phyloP scores from a whole-genome alignment of 164 flowering plant genomes.

The Kalanchoe fedtschenkoi region DNA sequence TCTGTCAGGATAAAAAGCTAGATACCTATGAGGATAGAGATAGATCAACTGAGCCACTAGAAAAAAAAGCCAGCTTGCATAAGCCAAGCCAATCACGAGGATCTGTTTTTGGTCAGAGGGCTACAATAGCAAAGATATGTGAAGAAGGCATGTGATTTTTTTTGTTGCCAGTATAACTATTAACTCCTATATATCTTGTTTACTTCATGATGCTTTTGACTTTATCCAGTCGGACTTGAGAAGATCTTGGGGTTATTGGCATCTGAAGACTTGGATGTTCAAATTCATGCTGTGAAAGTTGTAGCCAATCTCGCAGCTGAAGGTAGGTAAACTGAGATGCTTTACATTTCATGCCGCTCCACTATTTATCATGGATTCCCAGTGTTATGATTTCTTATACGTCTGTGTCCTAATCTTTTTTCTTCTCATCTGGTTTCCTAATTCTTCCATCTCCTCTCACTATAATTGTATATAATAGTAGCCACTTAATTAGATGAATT shows the following conservation, averaged over 20 bases:
- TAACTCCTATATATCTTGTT: background rate
- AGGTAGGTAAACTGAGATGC: constrained; percentile 30
- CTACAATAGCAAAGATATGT: constrained; percentile 63
- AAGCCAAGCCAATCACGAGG: constrained; percentile 36
- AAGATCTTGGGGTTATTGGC: constrained; percentile 52
- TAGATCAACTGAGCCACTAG: constrained; percentile 26
- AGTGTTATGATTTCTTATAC: background rate
- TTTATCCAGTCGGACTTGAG: constrained; percentile 61
- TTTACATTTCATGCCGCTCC: background rate
- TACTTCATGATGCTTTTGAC: constrained; percentile 8
- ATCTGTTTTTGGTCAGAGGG: constrained; percentile 38
- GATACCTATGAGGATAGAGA: constrained; percentile 26
- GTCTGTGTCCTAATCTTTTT: no score
- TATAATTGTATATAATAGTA: no score
- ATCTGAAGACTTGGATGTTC: constrained; percentile 71
- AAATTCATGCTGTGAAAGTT: constrained; percentile 79
- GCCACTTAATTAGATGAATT: no score
- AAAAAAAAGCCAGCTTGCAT: constrained; percentile 14
- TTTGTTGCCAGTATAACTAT: background rate
- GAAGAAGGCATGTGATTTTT: constrained; percentile 61
- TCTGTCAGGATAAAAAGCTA: constrained; percentile 40
- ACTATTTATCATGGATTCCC: background rate
- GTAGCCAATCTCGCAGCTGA: constrained; percentile 96
- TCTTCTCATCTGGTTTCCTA: no score
- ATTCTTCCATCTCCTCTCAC: no score